These are phyloP conservation scores for Mucuna pruriens DNA, from an alignment of 306 rosid genomes.

Conservation along the genomic window DNA sequence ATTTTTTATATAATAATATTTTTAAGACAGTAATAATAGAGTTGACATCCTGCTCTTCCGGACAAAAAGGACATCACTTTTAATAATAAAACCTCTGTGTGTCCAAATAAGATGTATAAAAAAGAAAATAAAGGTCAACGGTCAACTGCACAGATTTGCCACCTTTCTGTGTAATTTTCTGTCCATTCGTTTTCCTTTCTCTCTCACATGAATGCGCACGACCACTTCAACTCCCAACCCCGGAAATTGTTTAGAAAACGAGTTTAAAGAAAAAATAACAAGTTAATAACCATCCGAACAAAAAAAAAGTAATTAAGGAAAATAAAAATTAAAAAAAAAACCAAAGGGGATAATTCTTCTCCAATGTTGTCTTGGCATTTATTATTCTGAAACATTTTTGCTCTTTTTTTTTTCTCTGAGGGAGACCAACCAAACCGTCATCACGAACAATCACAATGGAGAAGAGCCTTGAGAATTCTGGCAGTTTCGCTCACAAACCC, in stretches of 20 bases:
- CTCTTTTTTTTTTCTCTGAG: slow-evolving; percentile 29
- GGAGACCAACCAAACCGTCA: neutral
- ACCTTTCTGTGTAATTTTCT: neutral
- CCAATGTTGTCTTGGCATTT: slow-evolving; percentile 37
- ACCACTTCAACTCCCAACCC: slow-evolving; percentile 55
- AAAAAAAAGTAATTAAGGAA: neutral
- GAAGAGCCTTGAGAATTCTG: slow-evolving; percentile 43
- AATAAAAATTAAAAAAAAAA: neutral
- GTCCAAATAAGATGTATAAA: neutral
- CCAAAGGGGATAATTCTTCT: slow-evolving; percentile 23
- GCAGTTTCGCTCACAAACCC: neutral
- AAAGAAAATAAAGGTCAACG: neutral
- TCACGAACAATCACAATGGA: slow-evolving; percentile 48
- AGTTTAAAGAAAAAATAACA: neutral
- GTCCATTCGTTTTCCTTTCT: slow-evolving; percentile 48
- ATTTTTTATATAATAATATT: no score
- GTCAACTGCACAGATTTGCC: neutral
- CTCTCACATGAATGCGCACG: slow-evolving; percentile 23
- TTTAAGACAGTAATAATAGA: no score
- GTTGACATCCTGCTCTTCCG: neutral
- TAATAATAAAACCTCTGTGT: neutral
- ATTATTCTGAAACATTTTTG: slow-evolving; percentile 40
- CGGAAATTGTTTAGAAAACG: neutral
- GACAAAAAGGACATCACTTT: neutral
- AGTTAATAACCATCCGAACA: neutral